A percentile compares a stretch with the other conserved stretches of the same genome.
These are phyloP conservation scores for Elongisporangium anandrum DNA, from an alignment of 352 stramenopile species.

Conservation along the genomic window DNA sequence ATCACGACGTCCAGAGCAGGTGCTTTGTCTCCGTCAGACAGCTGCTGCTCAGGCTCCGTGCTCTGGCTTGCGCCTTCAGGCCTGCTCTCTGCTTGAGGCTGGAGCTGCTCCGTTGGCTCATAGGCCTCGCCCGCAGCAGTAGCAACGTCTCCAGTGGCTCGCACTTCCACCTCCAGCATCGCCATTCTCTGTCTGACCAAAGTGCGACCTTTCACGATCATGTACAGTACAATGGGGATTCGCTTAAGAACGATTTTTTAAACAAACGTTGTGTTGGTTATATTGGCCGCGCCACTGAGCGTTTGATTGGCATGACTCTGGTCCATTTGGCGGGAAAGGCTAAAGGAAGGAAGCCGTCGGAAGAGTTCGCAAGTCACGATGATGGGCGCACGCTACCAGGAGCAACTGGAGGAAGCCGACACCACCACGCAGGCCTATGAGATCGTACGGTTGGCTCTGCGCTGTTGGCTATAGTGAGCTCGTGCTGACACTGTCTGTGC, in stretches of 20 bases:
- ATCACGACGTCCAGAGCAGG: conserved; percentile 3
- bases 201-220: background rate
- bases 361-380: conserved; percentile 7
- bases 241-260: background rate
- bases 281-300: background rate
- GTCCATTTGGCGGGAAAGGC: conserved; percentile 4
- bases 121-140: background rate
- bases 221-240: conserved; percentile 31
- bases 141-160: background rate
- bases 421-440: conserved; percentile 36
- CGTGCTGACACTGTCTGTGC: background rate
- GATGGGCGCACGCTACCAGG: conserved; percentile 36
- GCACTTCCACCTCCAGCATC: background rate
- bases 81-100: background rate
- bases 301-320: background rate
- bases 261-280: background rate
- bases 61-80: background rate
- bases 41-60: background rate
- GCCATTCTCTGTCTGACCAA: background rate
- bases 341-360: background rate
- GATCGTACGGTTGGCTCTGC: conserved; percentile 16
- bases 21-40: background rate
- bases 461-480: background rate
- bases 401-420: conserved; percentile 34
- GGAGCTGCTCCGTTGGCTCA: background rate